Evolutionary conservation across 2,329 filamentous ascomycete species (phyloP).

Genomic region (Rugonectria rugulosa): DNA sequence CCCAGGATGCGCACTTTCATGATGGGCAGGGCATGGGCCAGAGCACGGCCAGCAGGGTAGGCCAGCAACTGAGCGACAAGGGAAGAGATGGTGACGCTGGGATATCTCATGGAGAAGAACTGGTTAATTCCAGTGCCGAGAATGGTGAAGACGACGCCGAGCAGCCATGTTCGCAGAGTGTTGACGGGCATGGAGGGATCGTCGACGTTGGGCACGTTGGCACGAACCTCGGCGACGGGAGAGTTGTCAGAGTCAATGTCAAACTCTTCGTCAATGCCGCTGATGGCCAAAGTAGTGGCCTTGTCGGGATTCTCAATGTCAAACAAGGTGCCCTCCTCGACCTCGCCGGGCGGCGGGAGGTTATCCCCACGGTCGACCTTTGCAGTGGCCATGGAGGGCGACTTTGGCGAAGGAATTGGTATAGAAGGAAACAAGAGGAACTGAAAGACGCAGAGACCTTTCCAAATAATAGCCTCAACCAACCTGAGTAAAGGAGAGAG

Average conservation of each 20-base stretch:
- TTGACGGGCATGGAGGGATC: slow-evolving; percentile 30
- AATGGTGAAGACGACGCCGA: slow-evolving; percentile 54
- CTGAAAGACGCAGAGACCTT: too few species aligned
- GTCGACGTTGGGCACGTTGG: slow-evolving; percentile 18
- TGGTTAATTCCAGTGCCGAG: slow-evolving; percentile 56
- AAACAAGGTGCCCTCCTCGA: slow-evolving; percentile 11
- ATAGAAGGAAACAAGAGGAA: background rate
- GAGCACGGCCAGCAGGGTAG: slow-evolving; percentile 49
- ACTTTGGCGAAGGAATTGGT: background rate
- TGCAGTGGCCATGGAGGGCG: slow-evolving; percentile 2
- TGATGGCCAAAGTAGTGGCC: slow-evolving; percentile 21
- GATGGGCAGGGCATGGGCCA: slow-evolving; percentile 50
- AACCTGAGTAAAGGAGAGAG: background rate
- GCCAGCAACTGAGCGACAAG: slow-evolving; percentile 55
- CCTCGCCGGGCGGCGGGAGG: background rate
- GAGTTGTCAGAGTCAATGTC: slow-evolving; percentile 27
- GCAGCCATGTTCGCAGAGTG: slow-evolving; percentile 53
- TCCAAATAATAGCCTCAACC: too few species aligned
- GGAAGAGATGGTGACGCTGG: slow-evolving; percentile 53
- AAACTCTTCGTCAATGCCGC: slow-evolving; percentile 17
- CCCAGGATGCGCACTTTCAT: slow-evolving; percentile 27
- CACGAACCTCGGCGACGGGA: slow-evolving; percentile 7
- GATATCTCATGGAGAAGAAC: slow-evolving; percentile 56
- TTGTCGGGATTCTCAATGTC: slow-evolving; percentile 21
- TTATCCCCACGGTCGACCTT: background rate